Conservation (phyloP, 2,329 filamentous ascomycete genomes). For the Pestalotiopsis sp. region DNA sequence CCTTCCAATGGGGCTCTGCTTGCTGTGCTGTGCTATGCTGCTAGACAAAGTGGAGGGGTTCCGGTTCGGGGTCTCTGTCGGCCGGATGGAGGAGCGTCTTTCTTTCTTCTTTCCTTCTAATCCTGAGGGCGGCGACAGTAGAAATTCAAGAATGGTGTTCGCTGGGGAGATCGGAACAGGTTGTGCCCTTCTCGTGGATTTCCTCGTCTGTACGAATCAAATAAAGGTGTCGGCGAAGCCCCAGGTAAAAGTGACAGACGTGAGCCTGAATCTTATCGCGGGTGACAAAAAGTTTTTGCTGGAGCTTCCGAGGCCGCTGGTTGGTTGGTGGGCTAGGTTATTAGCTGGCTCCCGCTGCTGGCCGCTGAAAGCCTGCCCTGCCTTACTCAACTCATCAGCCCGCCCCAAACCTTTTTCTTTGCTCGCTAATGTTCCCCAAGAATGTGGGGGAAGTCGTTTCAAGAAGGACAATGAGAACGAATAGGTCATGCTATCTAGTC, state of each 20-base stretch:
- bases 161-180: no score
- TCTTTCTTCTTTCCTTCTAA: not conserved
- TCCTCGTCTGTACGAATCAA: not conserved
- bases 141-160: no score
- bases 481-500: no score
- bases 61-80: not conserved
- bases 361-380: not conserved
- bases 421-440: not conserved
- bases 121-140: not conserved
- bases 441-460: not conserved
- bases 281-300: not conserved
- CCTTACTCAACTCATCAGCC: not conserved
- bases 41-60: not conserved
- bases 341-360: not conserved
- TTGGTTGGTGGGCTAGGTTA: no score
- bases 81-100: not conserved
- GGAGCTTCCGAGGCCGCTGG: not conserved
- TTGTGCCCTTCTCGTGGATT: not conserved
- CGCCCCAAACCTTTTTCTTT: not conserved
- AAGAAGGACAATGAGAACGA: no score
- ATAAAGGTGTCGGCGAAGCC: not conserved
- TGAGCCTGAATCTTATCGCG: not conserved
- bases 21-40: not conserved
- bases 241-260: not conserved
- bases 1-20: not conserved